Evolutionary conservation across 2,329 filamentous ascomycete species (phyloP).

Genomic region (Fusarium sp.): DNA sequence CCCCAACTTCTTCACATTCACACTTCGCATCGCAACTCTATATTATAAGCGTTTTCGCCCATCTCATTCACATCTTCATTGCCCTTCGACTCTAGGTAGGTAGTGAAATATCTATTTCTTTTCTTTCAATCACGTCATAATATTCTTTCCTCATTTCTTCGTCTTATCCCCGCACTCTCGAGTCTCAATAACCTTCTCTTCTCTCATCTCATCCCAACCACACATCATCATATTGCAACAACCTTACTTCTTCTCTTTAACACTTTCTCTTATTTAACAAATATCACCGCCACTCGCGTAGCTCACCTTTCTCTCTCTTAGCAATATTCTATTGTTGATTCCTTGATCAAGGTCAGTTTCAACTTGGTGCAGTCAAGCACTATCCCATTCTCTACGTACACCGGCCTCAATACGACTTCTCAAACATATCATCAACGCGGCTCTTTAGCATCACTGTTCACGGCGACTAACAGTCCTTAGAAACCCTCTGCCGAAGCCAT

Average conservation of each 20-base stretch:
- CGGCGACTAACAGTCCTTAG: background rate
- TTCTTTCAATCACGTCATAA: background rate
- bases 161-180: background rate
- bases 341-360: slow-evolving; percentile 12
- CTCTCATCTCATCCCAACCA: background rate
- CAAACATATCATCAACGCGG: background rate
- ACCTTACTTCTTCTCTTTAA: background rate
- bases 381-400: background rate
- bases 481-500: slow-evolving; percentile 45
- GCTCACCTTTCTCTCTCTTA: background rate
- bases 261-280: background rate
- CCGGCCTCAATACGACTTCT: background rate
- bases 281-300: background rate
- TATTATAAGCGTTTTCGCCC: background rate
- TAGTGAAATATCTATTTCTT: background rate
- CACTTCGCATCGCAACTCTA: background rate
- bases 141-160: background rate
- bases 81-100: background rate
- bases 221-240: background rate
- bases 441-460: background rate
- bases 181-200: background rate
- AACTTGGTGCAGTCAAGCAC: background rate
- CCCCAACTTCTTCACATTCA: slow-evolving; percentile 11
- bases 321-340: background rate
- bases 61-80: slow-evolving; percentile 1